Evolutionary conservation across 306 rosid genomes (phyloP), one percentile per base, ranked within the genome.

Genomic region (Inga oerstediana): DNA sequence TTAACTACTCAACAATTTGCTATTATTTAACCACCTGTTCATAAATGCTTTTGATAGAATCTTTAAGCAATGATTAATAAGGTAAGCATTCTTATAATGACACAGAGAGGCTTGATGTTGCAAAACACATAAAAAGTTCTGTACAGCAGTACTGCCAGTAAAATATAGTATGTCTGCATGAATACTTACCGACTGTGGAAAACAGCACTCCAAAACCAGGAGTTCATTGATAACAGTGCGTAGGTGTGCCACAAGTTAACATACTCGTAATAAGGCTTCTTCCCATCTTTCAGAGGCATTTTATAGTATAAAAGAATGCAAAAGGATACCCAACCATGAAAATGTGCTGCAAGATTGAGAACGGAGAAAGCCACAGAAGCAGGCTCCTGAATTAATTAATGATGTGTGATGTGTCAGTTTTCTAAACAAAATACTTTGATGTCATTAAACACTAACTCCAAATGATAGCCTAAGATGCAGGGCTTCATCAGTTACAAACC

Each of bases 311-410:
- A 22, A 86, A 92, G 93, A 79, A 78, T 75, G 83, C 88, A 81
- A 84, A 91, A 90, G 44, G 93, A 92, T 19, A 89, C 58, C 98
- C 95, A 94, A 54, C 98, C 97, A 83, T 90, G 91, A 65, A 92
- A 83, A 89, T 94, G 96, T 86, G 84, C 75, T 74, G 88, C 89
- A 79, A 94, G 94, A 85, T 92, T 94, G 80, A 94, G 91, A 10
- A 80, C 88, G 70, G 93, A 92, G 80, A 92, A 91, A 76, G 75
- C 90, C 81, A 92, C 94, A 64, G 97, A 92, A 84, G 87, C 90
- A 79, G 92, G 97, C 84, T 94, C 94, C 98, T 94, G 81, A 76
- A 75, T 10, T 67, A 86, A 85, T 35, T 75, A 30, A 80, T 65
- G 56, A 65, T 68, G 68, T 14, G 71, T 72, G 56, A 65, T 74